These are phyloP conservation scores for Sphaerostilbella broomeana DNA, from an alignment of 2,329 filamentous ascomycete species.

Conservation along the genomic window DNA sequence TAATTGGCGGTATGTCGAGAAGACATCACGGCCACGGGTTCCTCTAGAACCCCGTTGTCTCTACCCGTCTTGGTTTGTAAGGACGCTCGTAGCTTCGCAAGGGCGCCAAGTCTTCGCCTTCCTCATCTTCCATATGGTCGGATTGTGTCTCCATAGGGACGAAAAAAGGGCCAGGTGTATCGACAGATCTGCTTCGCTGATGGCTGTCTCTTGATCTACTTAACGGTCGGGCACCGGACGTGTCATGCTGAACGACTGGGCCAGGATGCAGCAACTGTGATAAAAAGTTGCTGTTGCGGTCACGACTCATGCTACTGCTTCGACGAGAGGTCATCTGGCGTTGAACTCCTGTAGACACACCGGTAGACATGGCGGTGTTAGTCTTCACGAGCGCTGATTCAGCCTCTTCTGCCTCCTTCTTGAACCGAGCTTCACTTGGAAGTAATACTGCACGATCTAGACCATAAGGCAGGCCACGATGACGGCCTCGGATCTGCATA, in stretches of 20 bases:
- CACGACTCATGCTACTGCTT: slow-evolving; percentile 33
- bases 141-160: slow-evolving; percentile 17
- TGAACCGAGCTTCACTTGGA: slow-evolving; percentile 50
- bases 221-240: slow-evolving; percentile 14
- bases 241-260: slow-evolving; percentile 31
- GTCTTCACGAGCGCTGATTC: slow-evolving; percentile 34
- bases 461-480: slow-evolving; percentile 62
- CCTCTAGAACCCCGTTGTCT: slow-evolving; percentile 21
- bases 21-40: slow-evolving; percentile 13
- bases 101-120: slow-evolving; percentile 22
- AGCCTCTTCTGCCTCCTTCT: slow-evolving; percentile 45
- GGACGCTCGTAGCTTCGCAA: slow-evolving; percentile 17
- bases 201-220: slow-evolving; percentile 12
- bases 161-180: slow-evolving; percentile 14
- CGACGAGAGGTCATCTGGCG: slow-evolving; percentile 23
- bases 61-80: slow-evolving; percentile 22
- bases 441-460: slow-evolving; percentile 56
- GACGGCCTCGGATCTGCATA: slow-evolving; percentile 63
- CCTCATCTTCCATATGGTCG: slow-evolving; percentile 23
- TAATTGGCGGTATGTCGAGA: too few relatives aligned
- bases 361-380: slow-evolving; percentile 30
- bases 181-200: slow-evolving; percentile 24
- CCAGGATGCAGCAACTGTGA: slow-evolving; percentile 44
- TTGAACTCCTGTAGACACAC: slow-evolving; percentile 24
- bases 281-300: slow-evolving; percentile 38